Percentiles rank a stretch among this genome's conserved stretches.
These are phyloP conservation scores for Ganoderma leucocontextum DNA, from an alignment of 1,284 basidiomycete genomes.

Conservation along the genomic window DNA sequence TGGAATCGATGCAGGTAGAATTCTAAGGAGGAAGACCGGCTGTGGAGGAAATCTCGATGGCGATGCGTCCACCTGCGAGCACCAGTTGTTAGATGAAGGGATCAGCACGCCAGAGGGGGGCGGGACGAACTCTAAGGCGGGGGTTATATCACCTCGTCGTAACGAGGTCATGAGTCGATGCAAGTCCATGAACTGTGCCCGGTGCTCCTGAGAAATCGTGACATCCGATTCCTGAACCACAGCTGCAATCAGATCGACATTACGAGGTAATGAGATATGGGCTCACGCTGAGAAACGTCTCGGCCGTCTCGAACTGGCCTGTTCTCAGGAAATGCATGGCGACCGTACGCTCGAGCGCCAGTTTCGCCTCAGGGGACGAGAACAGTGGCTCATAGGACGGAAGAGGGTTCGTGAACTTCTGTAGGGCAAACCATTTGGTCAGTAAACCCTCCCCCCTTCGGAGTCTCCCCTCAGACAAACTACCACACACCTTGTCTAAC, in stretches of 20 bases:
- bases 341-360: constrained; percentile 77
- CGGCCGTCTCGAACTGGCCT: constrained; percentile 79
- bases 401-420: constrained; percentile 77
- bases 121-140: constrained; percentile 74
- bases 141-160: constrained; percentile 68
- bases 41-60: constrained; percentile 71
- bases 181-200: constrained; percentile 73
- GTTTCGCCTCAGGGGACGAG: constrained; percentile 61
- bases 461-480: constrained; percentile 16
- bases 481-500: constrained; percentile 79
- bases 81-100: constrained; percentile 17
- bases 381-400: constrained; percentile 80
- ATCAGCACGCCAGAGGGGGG: constrained; percentile 14
- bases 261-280: background rate
- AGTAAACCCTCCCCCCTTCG: background rate
- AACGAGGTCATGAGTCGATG: constrained; percentile 80
- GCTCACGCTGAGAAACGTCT: constrained; percentile 74
- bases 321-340: constrained; percentile 82
- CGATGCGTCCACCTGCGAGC: constrained; percentile 74
- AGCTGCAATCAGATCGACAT: background rate
- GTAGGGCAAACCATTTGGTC: constrained; percentile 9
- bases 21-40: constrained; percentile 80
- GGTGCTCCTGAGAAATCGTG: constrained; percentile 64
- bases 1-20: constrained; percentile 90
- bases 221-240: constrained; percentile 72